Base-by-base conservation (phyloP, 2,329 filamentous ascomycete species). In the Sporothrix phasma region DNA sequence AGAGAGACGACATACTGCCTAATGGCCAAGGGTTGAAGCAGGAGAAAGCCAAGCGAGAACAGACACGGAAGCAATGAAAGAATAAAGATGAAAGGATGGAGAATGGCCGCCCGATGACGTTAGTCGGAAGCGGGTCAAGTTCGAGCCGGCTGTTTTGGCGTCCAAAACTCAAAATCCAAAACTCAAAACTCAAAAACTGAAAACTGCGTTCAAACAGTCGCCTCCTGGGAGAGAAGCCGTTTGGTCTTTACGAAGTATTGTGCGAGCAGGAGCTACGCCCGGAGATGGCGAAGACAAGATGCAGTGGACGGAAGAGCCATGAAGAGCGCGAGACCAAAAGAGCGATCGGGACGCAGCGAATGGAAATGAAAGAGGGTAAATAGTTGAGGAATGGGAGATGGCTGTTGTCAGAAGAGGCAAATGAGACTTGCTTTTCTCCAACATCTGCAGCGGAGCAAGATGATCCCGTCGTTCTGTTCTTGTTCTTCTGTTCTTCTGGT, bases 91-190 rank as follows among this genome's bases (percentile, higher is more conserved):
- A n/a, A n/a, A n/a, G n/a, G n/a, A n/a, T n/a, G n/a, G n/a, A n/a
- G n/a, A n/a, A n/a, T n/a, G n/a, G n/a, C n/a, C n/a, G n/a, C n/a
- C n/a, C n/a, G n/a, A n/a, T 31, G 26, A n/a, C 47, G 47, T 58
- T 19, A 43, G 15, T 58, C 54, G 54, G 54, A 17, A 43, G 54
- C 54, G 54, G 54, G 54, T 22, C 19, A 58, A 58, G 54, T 58
- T 58, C 54, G 54, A 58, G 54, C 54, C 54, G 54, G 29, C 22
- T n/a, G n/a, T n/a, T n/a, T n/a, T n/a, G n/a, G n/a, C n/a, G n/a
- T n/a, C n/a, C n/a, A n/a, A n/a, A n/a, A n/a, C n/a, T n/a, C n/a
- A n/a, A n/a, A n/a, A n/a, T n/a, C n/a, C n/a, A n/a, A n/a, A n/a
- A n/a, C n/a, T n/a, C n/a, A n/a, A n/a, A n/a, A n/a, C n/a, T n/a